Evolutionary conservation across 2,329 filamentous ascomycete genomes (phyloP).

Genomic region (Xylariaceae sp.): DNA sequence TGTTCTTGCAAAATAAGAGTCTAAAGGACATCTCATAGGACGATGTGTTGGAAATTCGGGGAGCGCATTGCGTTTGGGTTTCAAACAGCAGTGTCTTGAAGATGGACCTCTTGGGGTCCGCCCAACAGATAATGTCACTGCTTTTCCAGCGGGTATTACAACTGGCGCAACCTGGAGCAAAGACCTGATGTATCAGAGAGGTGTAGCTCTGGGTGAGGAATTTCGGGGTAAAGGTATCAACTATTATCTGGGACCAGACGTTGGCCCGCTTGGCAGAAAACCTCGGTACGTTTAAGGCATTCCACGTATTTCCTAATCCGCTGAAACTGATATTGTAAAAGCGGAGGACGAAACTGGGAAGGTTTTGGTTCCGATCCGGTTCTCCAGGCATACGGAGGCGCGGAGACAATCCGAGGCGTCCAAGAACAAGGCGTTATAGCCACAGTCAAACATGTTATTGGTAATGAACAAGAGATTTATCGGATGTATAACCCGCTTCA

Average conservation of each 20-base stretch:
- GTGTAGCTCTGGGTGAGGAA: constrained; percentile 66
- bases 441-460: constrained; percentile 56
- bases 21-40: constrained; percentile 29
- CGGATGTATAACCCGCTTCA: constrained; percentile 55
- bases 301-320: too few relatives aligned
- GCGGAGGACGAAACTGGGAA: constrained; percentile 73
- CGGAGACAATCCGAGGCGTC: constrained; percentile 53
- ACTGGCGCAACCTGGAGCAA: constrained; percentile 74
- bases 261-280: constrained; percentile 70
- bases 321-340: too few relatives aligned
- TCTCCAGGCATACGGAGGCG: constrained; percentile 53
- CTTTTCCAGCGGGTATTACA: constrained; percentile 77
- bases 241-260: constrained; percentile 66
- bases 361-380: constrained; percentile 69
- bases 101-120: constrained; percentile 71
- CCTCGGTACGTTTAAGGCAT: constrained; percentile 41
- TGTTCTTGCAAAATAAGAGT: too few relatives aligned
- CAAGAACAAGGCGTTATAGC: constrained; percentile 57
- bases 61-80: constrained; percentile 65
- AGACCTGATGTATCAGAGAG: constrained; percentile 65
- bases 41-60: constrained; percentile 76
- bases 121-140: constrained; percentile 71
- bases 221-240: constrained; percentile 72
- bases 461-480: constrained; percentile 51
- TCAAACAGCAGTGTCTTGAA: constrained; percentile 69